phyloP scores from a whole-genome alignment of 768 basidiomycete genomes.

The Lentinula raphanica region DNA sequence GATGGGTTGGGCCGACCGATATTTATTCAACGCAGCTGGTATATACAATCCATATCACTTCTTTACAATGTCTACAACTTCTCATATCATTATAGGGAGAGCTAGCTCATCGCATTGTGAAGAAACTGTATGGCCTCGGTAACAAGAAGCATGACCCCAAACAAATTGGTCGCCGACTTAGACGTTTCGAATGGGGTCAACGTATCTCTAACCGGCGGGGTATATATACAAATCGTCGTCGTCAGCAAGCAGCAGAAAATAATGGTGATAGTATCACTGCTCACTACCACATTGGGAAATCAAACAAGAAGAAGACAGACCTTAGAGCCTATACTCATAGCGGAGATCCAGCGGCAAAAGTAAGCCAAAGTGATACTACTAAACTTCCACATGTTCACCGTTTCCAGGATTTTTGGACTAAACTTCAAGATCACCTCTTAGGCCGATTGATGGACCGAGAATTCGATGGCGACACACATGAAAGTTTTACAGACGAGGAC shows the following conservation, averaged over 20 bases:
- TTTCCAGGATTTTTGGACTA: conserved; percentile 19
- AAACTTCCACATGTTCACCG: no score
- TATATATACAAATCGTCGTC: background rate
- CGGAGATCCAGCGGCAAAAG: background rate
- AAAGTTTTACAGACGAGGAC: conserved; percentile 11
- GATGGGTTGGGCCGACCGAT: conserved; percentile 27
- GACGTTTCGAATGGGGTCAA: background rate
- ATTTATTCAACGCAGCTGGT: conserved; percentile 33
- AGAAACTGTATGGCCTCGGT: conserved; percentile 26
- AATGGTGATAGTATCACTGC: conserved; percentile 8
- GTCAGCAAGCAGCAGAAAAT: conserved; percentile 21
- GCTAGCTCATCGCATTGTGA: conserved; percentile 29
- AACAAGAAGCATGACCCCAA: conserved; percentile 26
- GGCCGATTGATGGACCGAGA: conserved; percentile 14
- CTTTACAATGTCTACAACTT: no score
- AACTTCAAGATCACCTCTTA: conserved; percentile 26
- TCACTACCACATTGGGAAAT: background rate
- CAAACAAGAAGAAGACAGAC: background rate
- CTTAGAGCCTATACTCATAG: background rate
- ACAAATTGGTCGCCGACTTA: no score
- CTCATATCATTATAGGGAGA: conserved; percentile 32
- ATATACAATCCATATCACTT: background rate
- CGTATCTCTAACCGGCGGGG: background rate
- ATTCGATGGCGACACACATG: conserved; percentile 12
- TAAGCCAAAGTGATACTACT: no score